These are phyloP conservation scores for Kodamaea leandrae DNA, from an alignment of 805 yeast species.

Conservation along the genomic window DNA sequence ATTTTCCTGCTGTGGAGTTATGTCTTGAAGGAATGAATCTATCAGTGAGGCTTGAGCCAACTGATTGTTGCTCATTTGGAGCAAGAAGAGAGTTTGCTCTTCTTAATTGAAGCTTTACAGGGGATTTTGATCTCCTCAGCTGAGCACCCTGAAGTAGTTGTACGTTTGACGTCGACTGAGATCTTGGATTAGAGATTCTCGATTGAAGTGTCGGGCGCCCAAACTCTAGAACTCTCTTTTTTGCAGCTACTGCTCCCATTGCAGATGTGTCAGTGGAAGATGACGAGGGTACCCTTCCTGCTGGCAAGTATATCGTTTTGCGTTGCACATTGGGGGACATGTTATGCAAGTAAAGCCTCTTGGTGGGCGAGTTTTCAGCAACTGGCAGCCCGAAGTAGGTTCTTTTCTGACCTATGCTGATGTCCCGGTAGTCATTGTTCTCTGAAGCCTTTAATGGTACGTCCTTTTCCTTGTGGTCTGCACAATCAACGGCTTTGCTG, in stretches of 20 bases:
- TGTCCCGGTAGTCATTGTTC: background rate
- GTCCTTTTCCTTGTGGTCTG: constrained; percentile 1
- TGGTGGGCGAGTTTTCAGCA: constrained; percentile 18
- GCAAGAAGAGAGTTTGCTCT: constrained; percentile 34
- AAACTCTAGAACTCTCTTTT: constrained; percentile 1
- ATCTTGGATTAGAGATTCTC: background rate
- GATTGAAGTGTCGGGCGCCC: background rate
- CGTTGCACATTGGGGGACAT: constrained; percentile 38
- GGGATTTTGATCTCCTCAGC: constrained; percentile 5
- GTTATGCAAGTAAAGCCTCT: constrained; percentile 28
- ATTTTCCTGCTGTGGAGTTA: constrained; percentile 38
- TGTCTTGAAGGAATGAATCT: constrained; percentile 45
- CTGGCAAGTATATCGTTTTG: constrained; percentile 23
- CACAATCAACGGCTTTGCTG: too few relatives aligned
- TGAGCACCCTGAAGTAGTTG: constrained; percentile 1
- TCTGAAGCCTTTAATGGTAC: background rate
- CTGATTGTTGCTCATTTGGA: constrained; percentile 6
- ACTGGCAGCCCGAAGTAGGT: constrained; percentile 3
- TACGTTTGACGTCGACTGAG: constrained; percentile 4
- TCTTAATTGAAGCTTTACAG: constrained; percentile 19
- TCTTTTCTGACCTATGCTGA: background rate
- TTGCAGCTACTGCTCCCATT: constrained; percentile 8
- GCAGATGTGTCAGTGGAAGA: background rate
- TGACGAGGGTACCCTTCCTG: constrained; percentile 9
- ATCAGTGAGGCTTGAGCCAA: constrained; percentile 23